Evolutionary conservation across 2,329 filamentous ascomycete species (phyloP).

Genomic region (Ceratocystis lukuohia): DNA sequence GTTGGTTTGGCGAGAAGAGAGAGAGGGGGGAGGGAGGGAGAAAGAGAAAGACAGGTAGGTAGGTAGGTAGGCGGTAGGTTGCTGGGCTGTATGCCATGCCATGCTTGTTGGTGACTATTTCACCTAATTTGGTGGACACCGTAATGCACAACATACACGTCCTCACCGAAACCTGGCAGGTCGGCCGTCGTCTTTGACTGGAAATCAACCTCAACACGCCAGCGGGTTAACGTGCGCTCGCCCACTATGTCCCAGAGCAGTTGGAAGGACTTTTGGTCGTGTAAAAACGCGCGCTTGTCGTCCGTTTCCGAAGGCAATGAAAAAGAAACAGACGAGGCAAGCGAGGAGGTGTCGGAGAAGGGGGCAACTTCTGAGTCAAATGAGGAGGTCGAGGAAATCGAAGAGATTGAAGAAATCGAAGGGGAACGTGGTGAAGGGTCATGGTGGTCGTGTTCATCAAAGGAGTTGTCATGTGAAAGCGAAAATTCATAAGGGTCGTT

Average conservation of each 20-base stretch:
- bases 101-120: background rate
- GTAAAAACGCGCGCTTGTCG: constrained; percentile 29
- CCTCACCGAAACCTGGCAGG: constrained; percentile 21
- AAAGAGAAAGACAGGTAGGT: background rate
- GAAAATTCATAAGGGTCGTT: background rate
- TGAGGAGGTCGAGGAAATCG: background rate
- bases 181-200: constrained; percentile 20
- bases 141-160: constrained; percentile 19
- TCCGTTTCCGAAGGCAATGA: constrained; percentile 15
- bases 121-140: constrained; percentile 20
- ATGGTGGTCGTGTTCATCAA: constrained; percentile 1
- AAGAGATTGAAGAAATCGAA: constrained; percentile 13
- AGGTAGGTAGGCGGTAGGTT: no score
- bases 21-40: background rate
- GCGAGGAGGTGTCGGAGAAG: constrained; percentile 16
- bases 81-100: background rate
- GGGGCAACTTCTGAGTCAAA: constrained; percentile 17
- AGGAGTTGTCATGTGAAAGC: background rate
- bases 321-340: constrained; percentile 17
- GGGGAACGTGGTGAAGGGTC: background rate
- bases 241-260: constrained; percentile 42
- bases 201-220: constrained; percentile 34
- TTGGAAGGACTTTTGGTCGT: constrained; percentile 38
- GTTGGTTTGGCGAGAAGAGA: background rate
- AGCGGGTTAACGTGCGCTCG: constrained; percentile 34